Base-by-base conservation (phyloP, 2,329 filamentous ascomycete genomes). In the Alternaria tenuissima region DNA sequence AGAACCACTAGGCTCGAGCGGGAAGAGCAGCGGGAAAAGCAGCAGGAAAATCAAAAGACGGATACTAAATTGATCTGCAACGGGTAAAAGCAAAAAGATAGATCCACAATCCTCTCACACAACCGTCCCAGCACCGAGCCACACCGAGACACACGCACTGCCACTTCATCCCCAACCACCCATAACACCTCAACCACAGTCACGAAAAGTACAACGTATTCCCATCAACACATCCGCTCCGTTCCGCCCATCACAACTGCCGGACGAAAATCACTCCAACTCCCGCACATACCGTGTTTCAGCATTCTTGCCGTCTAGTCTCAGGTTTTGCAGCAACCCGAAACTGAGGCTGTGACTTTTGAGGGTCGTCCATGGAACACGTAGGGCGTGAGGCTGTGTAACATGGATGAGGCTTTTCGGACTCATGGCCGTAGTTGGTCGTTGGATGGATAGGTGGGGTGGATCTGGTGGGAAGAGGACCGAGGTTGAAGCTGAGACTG, bases 221-320 rank as follows among this genome's bases (percentile, higher is more conserved):
- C 20, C 5, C 11, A 36, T 8, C 46, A 36, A 7, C 12, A 24
- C 5, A 16, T 34, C 30, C 20, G 7, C 30, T 24, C 30, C 5
- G 7, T 36, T 3, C 46, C 20, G n/a, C 30, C 14, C 46, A n/a
- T 34, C 12, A 14, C 20, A 36, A 24, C 14, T 36, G 32, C 46
- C 46, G 46, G 46, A 24, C 46, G 18, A 6, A 49, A n/a, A n/a
- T n/a, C n/a, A 8, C 16, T n/a, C 24, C 14, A 4, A 4, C 7
- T 9, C 20, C 46, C 20, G 20, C 46, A 49, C 46, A 49, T 6
- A 2, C 9, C 8, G 7, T 38, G 46, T 49, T 49, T 49, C 46
- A 49, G 46, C 46, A n/a, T 49, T 38, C 16, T 49, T 24, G 20
- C 32, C 46, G 46, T 49, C 30, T 22, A n/a, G 46, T 49, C 46